A percentile compares a stretch with the other conserved stretches of the same genome.
phyloP scores from a whole-genome alignment of 495 filamentous ascomycete species.

The Emericellopsis terricola region DNA sequence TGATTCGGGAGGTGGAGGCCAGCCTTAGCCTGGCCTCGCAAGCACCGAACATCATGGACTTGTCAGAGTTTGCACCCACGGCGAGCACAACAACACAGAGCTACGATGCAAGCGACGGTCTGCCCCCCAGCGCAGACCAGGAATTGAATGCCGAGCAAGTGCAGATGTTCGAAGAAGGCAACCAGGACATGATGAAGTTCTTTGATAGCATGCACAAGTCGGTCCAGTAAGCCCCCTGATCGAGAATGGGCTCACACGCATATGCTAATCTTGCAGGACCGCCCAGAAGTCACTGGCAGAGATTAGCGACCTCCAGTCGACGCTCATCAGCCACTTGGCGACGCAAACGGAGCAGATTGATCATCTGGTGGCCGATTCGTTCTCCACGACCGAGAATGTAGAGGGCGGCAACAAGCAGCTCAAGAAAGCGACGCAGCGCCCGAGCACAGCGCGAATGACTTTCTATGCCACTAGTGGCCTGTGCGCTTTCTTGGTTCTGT shows the following conservation, averaged over 20 bases:
- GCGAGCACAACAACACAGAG: constrained; percentile 3
- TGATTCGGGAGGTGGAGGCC: constrained; percentile 72
- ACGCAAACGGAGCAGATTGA: constrained; percentile 75
- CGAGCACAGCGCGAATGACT: constrained; percentile 70
- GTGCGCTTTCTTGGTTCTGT: constrained; percentile 69
- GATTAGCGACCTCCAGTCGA: constrained; percentile 81
- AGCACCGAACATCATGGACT: constrained; percentile 10
- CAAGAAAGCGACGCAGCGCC: constrained; percentile 62
- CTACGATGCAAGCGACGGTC: constrained; percentile 5
- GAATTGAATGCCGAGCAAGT: constrained; percentile 65
- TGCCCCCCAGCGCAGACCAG: constrained; percentile 21
- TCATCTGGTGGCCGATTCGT: constrained; percentile 72
- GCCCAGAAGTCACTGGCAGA: constrained; percentile 84
- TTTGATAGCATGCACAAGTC: constrained; percentile 85
- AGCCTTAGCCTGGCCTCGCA: constrained; percentile 75
- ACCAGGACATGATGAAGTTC: constrained; percentile 78
- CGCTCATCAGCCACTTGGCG: constrained; percentile 67
- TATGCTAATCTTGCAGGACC: constrained; percentile 35
- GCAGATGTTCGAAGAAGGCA: constrained; percentile 87
- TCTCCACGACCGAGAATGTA: constrained; percentile 66
- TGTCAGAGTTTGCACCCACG: constrained; percentile 4
- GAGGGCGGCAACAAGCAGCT: constrained; percentile 80
- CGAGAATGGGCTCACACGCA: too few relatives aligned
- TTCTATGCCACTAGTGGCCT: constrained; percentile 77
- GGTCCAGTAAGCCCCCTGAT: constrained; percentile 77